Percentiles rank a stretch among this genome's conserved stretches.
phyloP scores from a whole-genome alignment of 331 rosid genomes.

The Malus hybrid region DNA sequence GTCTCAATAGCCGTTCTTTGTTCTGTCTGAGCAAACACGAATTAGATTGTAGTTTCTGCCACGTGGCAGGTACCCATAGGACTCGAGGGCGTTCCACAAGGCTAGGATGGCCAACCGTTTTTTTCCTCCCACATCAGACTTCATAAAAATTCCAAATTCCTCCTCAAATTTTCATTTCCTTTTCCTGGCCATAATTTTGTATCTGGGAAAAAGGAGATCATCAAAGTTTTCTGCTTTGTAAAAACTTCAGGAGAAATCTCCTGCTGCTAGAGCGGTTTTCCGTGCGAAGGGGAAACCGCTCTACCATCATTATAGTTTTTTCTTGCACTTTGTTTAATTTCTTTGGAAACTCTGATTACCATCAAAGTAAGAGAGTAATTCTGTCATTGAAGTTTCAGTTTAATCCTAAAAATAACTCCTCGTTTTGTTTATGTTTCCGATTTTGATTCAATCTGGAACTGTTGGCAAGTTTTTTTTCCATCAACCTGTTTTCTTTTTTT shows the following conservation, averaged over 20 bases:
- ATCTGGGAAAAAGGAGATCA: not conserved
- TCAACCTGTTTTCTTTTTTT: not conserved
- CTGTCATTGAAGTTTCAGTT: not conserved
- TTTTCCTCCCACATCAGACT: not conserved
- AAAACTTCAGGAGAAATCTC: not conserved
- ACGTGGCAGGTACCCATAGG: not conserved
- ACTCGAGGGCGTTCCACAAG: not conserved
- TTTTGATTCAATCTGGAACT: not conserved
- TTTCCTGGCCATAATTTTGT: not conserved
- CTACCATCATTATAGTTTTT: not conserved
- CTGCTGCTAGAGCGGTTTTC: conserved; percentile 39
- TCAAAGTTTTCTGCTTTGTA: not conserved
- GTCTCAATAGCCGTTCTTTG: not conserved
- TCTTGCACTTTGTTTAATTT: not conserved
- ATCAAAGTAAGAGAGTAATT: not conserved
- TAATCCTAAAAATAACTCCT: not conserved
- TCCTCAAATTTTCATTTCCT: not conserved
- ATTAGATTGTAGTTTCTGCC: not conserved
- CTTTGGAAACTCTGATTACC: not conserved
- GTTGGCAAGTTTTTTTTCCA: not conserved
- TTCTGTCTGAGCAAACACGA: not conserved
- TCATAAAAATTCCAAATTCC: not conserved
- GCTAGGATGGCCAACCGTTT: conserved; percentile 2
- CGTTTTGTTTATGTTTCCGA: not conserved
- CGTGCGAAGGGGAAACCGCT: conserved; percentile 40